Evolutionary conservation across 768 basidiomycete genomes (phyloP).

Genomic region (Russula emetica): DNA sequence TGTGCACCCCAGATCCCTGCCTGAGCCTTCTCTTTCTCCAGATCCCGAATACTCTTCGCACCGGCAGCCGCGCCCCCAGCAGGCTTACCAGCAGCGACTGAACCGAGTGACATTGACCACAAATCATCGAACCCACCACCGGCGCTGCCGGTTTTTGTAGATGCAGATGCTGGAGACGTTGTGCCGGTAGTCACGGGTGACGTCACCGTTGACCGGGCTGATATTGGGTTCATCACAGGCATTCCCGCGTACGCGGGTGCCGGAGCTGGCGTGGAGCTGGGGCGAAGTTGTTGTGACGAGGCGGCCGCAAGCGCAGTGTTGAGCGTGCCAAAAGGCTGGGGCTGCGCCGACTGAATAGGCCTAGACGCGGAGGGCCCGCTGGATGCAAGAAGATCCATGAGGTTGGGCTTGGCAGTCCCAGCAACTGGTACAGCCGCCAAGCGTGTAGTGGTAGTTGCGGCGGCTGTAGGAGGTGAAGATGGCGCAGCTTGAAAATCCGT

Average conservation of each 20-base stretch:
- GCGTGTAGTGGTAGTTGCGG: conserved; percentile 38
- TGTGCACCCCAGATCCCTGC: conserved; percentile 71
- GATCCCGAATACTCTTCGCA: conserved; percentile 77
- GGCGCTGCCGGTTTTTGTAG: conserved; percentile 37
- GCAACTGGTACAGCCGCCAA: conserved; percentile 2
- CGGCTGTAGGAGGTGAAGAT: conserved; percentile 48
- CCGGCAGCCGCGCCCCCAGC: conserved; percentile 26
- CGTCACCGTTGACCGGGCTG: conserved; percentile 30
- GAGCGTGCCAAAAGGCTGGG: conserved; percentile 8
- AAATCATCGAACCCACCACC: conserved; percentile 78
- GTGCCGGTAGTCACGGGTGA: conserved; percentile 20
- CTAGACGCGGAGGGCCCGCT: neutral
- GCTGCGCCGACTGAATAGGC: conserved; percentile 11
- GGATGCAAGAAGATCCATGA: conserved; percentile 17
- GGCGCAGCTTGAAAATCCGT: conserved; percentile 81
- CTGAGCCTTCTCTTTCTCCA: conserved; percentile 83
- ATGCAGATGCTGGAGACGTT: conserved; percentile 30
- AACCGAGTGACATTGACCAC: conserved; percentile 77
- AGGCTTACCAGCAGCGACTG: conserved; percentile 35
- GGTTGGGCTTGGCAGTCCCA: conserved; percentile 7
- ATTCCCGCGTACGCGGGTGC: conserved; percentile 1
- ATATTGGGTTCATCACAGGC: conserved; percentile 29
- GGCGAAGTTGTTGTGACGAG: conserved; percentile 22
- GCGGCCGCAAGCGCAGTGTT: conserved; percentile 12
- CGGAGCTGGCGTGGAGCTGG: conserved; percentile 17